Evolutionary conservation across 257 asterid species (phyloP), one percentile per base, ranked within the genome.

Genomic region (Salvia rosmarinus): DNA sequence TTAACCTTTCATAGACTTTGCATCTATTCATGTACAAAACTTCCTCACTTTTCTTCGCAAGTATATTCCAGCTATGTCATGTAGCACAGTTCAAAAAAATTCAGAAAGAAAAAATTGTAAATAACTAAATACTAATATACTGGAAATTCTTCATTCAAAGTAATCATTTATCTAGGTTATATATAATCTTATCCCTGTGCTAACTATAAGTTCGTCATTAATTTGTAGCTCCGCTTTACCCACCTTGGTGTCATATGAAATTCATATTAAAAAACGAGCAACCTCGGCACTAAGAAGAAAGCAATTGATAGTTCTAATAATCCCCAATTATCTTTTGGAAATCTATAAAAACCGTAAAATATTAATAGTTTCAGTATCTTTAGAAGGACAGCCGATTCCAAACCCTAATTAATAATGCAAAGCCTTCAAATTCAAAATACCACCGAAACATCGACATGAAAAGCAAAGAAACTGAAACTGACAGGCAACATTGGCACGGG

Each of bases 391-490:
- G 9, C 58, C 64, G 13, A 39, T 55, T 67, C 12, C 35, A 63
- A 47, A 58, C 34, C 65, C 77, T 56, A 68, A 62, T 20, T 6
- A 42, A 80, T 35, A 58, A 76, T 39, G 46, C 62, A 71, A 60
- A 10, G n/a, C 64, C 55, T 21, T n/a, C 28, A 70, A 17, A 3
- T 17, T 19, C 6, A 58, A 60, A 52, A 39, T 42, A 4, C 55
- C 39, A 21, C 6, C 7, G 1, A 57, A 54, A 10, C 55, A 25
- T 25, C 25, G 32, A 55, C 25, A 10, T 51, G 17, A 20, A 44
- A 16, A 57, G 14, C 42, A 50, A 47, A 30, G 12, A 46, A 72
- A 77, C 21, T 37, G 17, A 21, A 35, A 42, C 42, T 58, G 37
- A 28, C 20, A 35, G 30, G 13, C 60, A 68, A 10, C 34, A 59